Percentiles rank a stretch among this genome's conserved stretches.
Evolutionary conservation across 2,329 filamentous ascomycete species (phyloP).

Genomic region (Ophiocordyceps robertsii): DNA sequence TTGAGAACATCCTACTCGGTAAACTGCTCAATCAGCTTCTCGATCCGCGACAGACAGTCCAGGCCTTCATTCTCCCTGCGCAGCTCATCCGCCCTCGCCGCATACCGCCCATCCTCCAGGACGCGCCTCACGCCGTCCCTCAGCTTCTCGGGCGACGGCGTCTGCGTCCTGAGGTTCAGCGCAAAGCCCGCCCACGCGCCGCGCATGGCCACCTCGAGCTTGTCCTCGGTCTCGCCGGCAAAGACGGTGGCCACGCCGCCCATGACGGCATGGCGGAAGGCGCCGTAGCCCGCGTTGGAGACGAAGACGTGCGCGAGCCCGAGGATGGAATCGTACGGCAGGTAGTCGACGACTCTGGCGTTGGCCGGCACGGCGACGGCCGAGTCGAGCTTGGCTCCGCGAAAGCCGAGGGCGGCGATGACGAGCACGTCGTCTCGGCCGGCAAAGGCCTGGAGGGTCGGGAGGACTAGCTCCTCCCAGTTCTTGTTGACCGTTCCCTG

Average conservation of each 20-base stretch:
- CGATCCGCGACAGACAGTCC: slow-evolving; percentile 1
- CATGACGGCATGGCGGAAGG: slow-evolving; percentile 28
- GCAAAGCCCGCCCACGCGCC: slow-evolving; percentile 29
- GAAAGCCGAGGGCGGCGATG: slow-evolving; percentile 16
- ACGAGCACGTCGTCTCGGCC: slow-evolving; percentile 23
- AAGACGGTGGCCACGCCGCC: slow-evolving; percentile 34
- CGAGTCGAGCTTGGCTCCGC: slow-evolving; percentile 9
- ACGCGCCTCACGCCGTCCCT: slow-evolving; percentile 16
- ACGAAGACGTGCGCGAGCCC: slow-evolving; percentile 30
- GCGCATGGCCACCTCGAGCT: slow-evolving; percentile 25
- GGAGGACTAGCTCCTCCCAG: slow-evolving; percentile 27
- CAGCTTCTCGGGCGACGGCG: slow-evolving; percentile 15
- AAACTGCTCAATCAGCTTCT: not conserved
- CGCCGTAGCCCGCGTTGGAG: slow-evolving; percentile 34
- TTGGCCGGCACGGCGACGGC: slow-evolving; percentile 23
- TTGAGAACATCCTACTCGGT: no score
- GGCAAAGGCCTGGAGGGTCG: slow-evolving; percentile 28
- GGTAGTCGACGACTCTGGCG: slow-evolving; percentile 28
- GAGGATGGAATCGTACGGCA: slow-evolving; percentile 33
- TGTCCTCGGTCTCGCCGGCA: slow-evolving; percentile 26
- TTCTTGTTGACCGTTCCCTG: slow-evolving; percentile 31
- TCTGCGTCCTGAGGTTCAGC: slow-evolving; percentile 25
- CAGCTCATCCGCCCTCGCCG: slow-evolving; percentile 15
- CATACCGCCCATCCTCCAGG: slow-evolving; percentile 15
- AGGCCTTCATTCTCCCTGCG: slow-evolving; percentile 19